Conservation (phyloP, 352 stramenopile species). For the Peronosclerospora sorghi region DNA sequence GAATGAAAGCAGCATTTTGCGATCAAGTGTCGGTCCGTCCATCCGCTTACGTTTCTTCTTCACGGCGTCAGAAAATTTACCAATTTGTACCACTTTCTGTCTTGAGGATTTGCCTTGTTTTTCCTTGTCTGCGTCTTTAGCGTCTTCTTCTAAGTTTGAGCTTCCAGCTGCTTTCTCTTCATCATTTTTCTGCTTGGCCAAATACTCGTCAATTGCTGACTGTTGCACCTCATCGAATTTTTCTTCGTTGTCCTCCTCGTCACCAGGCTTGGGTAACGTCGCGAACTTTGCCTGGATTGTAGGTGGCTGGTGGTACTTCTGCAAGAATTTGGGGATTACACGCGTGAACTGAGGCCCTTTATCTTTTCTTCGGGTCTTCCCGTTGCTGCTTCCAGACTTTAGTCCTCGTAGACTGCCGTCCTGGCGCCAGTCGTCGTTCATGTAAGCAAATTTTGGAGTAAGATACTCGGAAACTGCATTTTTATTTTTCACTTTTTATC, state of each 20-base stretch:
- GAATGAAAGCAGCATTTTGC: constrained; percentile 75
- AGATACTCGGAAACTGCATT: neutral
- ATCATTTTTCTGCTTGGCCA: constrained; percentile 40
- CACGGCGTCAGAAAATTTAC: constrained; percentile 4
- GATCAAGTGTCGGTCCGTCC: constrained; percentile 35
- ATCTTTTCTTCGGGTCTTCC: constrained; percentile 21
- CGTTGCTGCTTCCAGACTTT: constrained; percentile 15
- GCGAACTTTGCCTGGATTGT: constrained; percentile 66
- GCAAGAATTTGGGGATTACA: constrained; percentile 78
- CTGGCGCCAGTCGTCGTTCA: constrained; percentile 70
- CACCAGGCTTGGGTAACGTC: constrained; percentile 21
- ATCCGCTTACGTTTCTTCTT: constrained; percentile 50
- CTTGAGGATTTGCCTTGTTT: constrained; percentile 7
- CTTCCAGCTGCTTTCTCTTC: constrained; percentile 11
- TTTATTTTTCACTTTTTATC: constrained; percentile 2
- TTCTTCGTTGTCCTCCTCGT: constrained; percentile 33
- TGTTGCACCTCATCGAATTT: constrained; percentile 76
- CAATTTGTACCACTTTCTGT: constrained; percentile 37
- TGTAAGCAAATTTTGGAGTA: constrained; percentile 9
- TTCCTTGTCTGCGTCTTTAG: neutral
- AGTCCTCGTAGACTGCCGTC: constrained; percentile 65
- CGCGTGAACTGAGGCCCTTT: constrained; percentile 65
- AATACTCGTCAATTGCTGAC: constrained; percentile 60
- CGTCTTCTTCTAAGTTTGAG: neutral
- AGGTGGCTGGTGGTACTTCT: constrained; percentile 54